Percentiles rank a stretch among this genome's conserved stretches.
These are phyloP conservation scores for Sisymbrium altissimum DNA, from an alignment of 345 rosid species.

Conservation along the genomic window DNA sequence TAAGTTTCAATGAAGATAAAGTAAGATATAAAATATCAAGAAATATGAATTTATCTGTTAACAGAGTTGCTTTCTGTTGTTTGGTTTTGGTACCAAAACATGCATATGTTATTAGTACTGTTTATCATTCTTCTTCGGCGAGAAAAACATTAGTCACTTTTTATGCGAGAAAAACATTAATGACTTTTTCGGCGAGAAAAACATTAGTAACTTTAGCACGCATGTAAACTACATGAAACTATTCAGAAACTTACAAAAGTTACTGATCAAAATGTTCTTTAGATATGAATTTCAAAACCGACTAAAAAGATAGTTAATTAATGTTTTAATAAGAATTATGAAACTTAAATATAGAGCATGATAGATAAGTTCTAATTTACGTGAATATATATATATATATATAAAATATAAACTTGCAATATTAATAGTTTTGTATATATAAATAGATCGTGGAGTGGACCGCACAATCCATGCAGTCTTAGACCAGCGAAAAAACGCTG, in stretches of 20 bases:
- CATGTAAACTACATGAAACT: too few relatives aligned
- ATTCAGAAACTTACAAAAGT: background rate
- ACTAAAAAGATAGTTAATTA: background rate
- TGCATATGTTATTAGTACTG: too few relatives aligned
- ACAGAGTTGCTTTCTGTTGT: too few relatives aligned
- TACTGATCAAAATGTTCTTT: background rate
- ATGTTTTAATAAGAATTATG: background rate
- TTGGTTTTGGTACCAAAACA: too few relatives aligned
- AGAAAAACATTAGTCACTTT: too few relatives aligned
- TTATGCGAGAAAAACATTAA: too few relatives aligned
- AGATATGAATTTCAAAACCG: background rate
- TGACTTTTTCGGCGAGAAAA: too few relatives aligned
- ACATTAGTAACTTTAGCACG: too few relatives aligned
- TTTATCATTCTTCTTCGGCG: too few relatives aligned
- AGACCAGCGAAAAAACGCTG: slow-evolving; percentile 19
- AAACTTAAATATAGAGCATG: background rate
- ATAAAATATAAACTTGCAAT: background rate
- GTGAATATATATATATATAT: background rate
- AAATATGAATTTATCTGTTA: too few relatives aligned
- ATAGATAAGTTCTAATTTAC: background rate
- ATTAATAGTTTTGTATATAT: background rate
- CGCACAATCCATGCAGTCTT: slow-evolving; percentile 21
- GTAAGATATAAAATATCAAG: too few relatives aligned
- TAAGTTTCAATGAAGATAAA: too few relatives aligned
- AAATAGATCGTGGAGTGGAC: slow-evolving; percentile 26